Conservation (phyloP, 495 filamentous ascomycete genomes). For the Aspergillus kassunensis region DNA sequence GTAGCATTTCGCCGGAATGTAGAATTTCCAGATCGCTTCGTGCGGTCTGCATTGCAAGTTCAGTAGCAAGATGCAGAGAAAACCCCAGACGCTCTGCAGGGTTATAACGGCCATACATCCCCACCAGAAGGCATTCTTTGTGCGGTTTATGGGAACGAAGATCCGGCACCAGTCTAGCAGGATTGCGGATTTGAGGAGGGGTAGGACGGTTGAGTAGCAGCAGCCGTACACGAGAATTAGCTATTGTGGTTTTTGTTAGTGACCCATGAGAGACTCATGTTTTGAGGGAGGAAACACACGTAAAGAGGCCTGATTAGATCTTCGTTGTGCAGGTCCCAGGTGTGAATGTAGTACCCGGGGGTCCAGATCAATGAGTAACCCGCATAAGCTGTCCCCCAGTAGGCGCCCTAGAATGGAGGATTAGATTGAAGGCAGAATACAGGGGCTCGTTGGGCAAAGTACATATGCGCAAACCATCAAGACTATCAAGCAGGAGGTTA, state of each 20-base stretch:
- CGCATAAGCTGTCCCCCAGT: constrained; percentile 17
- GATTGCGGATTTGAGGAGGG: constrained; percentile 20
- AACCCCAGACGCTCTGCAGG: not conserved
- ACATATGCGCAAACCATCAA: not conserved
- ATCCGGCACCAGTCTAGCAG: constrained; percentile 24
- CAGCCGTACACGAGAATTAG: constrained; percentile 1
- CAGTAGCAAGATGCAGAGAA: constrained; percentile 1
- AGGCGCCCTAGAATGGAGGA: constrained; percentile 10
- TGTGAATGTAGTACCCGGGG: constrained; percentile 23
- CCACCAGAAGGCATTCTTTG: constrained; percentile 6
- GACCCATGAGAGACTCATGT: not conserved
- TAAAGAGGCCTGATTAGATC: constrained; percentile 16
- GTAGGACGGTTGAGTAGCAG: constrained; percentile 17
- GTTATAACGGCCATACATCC: not conserved
- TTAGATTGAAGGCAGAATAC: not conserved
- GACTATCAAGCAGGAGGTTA: not conserved
- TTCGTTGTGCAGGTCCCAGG: constrained; percentile 21
- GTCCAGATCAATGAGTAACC: constrained; percentile 11
- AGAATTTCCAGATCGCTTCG: constrained; percentile 10
- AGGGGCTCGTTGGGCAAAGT: too few species aligned
- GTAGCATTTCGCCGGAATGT: constrained; percentile 2
- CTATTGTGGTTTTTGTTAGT: not conserved
- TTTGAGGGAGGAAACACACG: constrained; percentile 2
- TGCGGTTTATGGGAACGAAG: constrained; percentile 14
- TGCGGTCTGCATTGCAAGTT: constrained; percentile 14